A percentile compares a stretch with the other conserved stretches of the same genome.
phyloP scores from a whole-genome alignment of 2,329 filamentous ascomycete species.

The Rhynchosporium agropyri region DNA sequence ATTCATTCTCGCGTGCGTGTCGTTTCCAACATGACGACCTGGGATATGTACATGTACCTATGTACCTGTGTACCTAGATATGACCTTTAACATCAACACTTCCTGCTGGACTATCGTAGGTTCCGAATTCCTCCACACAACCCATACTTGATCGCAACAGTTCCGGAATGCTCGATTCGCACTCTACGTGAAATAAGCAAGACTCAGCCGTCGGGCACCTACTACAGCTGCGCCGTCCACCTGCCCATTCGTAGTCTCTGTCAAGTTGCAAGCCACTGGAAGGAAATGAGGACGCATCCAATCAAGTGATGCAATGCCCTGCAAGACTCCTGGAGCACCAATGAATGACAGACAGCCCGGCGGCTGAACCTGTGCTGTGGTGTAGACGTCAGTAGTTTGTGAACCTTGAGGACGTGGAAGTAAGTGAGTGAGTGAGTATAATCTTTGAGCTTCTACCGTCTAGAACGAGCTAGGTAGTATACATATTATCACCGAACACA shows the following conservation, averaged over 20 bases:
- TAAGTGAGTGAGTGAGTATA: conserved; percentile 10
- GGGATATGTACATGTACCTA: no score
- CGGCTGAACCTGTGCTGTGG: background rate
- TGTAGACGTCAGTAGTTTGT: background rate
- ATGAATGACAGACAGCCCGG: background rate
- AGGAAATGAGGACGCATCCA: conserved; percentile 10
- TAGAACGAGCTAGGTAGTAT: background rate
- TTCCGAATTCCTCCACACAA: no score
- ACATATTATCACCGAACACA: no score
- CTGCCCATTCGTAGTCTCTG: conserved; percentile 7
- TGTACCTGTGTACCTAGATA: no score
- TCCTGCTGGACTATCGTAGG: no score
- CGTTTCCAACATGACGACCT: no score
- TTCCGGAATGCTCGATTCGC: no score
- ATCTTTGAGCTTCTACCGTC: conserved; percentile 1
- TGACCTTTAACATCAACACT: no score
- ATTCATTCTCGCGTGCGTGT: no score
- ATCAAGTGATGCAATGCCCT: conserved; percentile 15
- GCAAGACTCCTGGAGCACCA: conserved; percentile 21
- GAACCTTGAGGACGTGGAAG: background rate
- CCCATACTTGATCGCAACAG: no score
- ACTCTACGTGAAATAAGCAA: background rate
- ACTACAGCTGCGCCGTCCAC: background rate
- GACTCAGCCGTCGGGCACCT: conserved; percentile 9
- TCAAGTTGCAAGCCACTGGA: conserved; percentile 14